Evolutionary conservation across 805 yeast genomes (phyloP), one percentile per base, ranked within the genome.

Genomic region (Kodamaea sagamina): DNA sequence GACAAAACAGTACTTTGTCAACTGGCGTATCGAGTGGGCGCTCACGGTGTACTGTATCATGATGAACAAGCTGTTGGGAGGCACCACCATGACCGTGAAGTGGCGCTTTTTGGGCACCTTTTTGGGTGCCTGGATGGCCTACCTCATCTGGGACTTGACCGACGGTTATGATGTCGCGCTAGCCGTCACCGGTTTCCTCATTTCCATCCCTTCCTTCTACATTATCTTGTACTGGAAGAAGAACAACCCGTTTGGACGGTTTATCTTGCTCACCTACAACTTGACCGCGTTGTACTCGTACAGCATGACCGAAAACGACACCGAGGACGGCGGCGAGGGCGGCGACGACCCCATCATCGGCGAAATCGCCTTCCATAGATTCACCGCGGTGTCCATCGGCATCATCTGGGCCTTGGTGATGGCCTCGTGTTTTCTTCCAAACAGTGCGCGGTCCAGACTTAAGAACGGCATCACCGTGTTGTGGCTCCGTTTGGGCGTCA

Each of bases 11-110:
- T 48, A 58, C 1, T 88, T 86, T 53, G 73, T 66, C 36, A 72
- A 69, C 32, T 86, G 88, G 89, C 65, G 90, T 49, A 84, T 85
- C 11, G 96, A 87, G 58, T 87, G 96, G 96, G 82, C 89, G 0
- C 63, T 87, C 28, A 86, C 85, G n/a, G 82, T 89, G 0, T 87
- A 80, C 52, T 81, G 87, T 52, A 83, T 87, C 43, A 85, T 87
- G 68, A 86, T 87, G 92, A 85, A 84, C 52, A 86, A 86, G 54
- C 83, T 90, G 0, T 66, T 86, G 4, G 96, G 96, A 7, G 95
- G 95, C 0, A 88, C 95, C 0, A 77, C 86, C 8, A 79, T 82
- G 81, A 84, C 93, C 0, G 82, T 81, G 4, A 81, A 81, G 51
- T 82, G 86, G 85, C 67, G 86, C 53, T 71, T 87, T 43, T 47